Evolutionary conservation across 2,329 filamentous ascomycete genomes (phyloP).

Genomic region (Teratosphaeria gauchensis): DNA sequence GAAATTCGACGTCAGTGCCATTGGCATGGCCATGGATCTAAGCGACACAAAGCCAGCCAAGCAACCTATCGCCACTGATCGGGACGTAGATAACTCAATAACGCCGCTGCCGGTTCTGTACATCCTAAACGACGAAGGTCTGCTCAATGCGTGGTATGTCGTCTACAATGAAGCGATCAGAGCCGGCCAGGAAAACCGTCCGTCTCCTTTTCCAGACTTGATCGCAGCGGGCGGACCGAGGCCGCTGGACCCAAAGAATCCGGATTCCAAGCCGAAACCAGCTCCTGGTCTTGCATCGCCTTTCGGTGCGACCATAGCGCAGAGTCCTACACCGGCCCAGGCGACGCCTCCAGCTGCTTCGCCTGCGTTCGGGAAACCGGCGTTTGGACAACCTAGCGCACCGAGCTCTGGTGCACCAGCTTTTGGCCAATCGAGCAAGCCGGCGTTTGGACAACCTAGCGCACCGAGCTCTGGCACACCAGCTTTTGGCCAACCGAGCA

Average conservation of each 20-base stretch:
- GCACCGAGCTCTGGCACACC: slow-evolving; percentile 7
- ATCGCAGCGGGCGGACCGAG: slow-evolving; percentile 29
- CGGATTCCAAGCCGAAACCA: background rate
- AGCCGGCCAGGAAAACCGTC: slow-evolving; percentile 24
- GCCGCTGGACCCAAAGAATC: slow-evolving; percentile 3
- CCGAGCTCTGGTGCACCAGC: slow-evolving; percentile 8
- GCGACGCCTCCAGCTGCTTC: background rate
- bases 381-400: slow-evolving; percentile 5
- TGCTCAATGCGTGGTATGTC: slow-evolving; percentile 82
- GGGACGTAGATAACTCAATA: slow-evolving; percentile 67
- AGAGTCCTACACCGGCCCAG: background rate
- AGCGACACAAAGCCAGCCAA: slow-evolving; percentile 27
- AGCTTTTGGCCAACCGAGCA: slow-evolving; percentile 16
- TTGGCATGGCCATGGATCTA: slow-evolving; percentile 70
- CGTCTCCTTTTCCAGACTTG: slow-evolving; percentile 58
- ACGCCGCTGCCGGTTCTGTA: slow-evolving; percentile 75
- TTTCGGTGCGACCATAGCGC: background rate
- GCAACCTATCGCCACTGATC: slow-evolving; percentile 39
- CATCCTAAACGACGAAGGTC: slow-evolving; percentile 78
- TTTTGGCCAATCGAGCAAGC: slow-evolving; percentile 16
- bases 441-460: slow-evolving; percentile 3
- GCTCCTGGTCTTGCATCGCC: background rate
- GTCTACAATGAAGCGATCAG: slow-evolving; percentile 81
- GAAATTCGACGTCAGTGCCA: slow-evolving; percentile 66
- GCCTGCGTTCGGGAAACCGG: slow-evolving; percentile 1